These are phyloP conservation scores for Nannizziopsis barbatae DNA, from an alignment of 2,329 filamentous ascomycete genomes.

Conservation along the genomic window DNA sequence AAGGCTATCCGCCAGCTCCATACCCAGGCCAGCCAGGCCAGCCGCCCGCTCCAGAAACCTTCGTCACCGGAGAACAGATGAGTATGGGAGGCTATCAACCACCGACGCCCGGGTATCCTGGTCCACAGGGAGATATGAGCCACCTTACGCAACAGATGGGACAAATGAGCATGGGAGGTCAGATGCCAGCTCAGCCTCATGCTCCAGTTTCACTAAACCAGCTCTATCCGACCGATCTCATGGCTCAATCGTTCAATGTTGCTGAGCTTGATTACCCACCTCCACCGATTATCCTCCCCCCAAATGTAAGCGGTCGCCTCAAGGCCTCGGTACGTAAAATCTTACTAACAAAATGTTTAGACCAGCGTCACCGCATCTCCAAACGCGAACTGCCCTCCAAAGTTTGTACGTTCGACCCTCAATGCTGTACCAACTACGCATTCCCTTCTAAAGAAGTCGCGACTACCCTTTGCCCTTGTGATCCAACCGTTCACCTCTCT, in stretches of 20 bases:
- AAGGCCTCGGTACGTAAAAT: neutral
- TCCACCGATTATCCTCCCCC: constrained; percentile 78
- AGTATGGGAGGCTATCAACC: constrained; percentile 54
- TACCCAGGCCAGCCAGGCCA: constrained; percentile 34
- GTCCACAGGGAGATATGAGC: constrained; percentile 48
- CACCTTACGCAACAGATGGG: constrained; percentile 76
- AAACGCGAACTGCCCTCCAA: constrained; percentile 78
- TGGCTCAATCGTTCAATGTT: constrained; percentile 88
- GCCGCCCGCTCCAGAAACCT: constrained; percentile 19
- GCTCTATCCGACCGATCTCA: constrained; percentile 80
- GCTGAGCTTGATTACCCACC: constrained; percentile 84
- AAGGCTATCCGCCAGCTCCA: constrained; percentile 33
- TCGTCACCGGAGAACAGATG: constrained; percentile 17
- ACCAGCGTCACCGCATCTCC: constrained; percentile 84
- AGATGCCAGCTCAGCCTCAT: constrained; percentile 42
- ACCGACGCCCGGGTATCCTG: constrained; percentile 55
- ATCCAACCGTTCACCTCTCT: constrained; percentile 92
- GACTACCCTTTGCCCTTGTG: constrained; percentile 85
- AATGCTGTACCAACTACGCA: constrained; percentile 89
- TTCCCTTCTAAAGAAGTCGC: constrained; percentile 90
- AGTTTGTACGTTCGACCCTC: constrained; percentile 89
- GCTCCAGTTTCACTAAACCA: constrained; percentile 58
- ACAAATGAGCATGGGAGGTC: constrained; percentile 58
- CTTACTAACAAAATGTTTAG: constrained; percentile 43
- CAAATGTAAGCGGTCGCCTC: constrained; percentile 58